These are phyloP conservation scores for Tricholoma terreum DNA, from an alignment of 768 basidiomycete genomes.

Conservation along the genomic window DNA sequence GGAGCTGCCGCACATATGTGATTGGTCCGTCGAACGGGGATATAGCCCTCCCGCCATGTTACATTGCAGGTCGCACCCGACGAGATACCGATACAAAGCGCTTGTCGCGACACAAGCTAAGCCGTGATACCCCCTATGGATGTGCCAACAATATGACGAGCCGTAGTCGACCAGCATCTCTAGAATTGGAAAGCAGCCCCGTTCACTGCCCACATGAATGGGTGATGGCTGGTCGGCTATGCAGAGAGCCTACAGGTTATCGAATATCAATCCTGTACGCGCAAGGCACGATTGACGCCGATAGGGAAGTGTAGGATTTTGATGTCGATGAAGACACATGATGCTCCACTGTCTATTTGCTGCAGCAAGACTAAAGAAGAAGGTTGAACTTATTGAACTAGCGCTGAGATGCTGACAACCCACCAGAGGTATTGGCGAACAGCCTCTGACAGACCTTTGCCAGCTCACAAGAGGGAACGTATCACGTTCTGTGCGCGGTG, in stretches of 20 bases:
- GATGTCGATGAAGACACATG: not conserved
- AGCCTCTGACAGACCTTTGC: constrained; percentile 1
- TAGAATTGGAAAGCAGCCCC: no score
- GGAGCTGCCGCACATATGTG: not conserved
- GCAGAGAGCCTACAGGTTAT: not conserved
- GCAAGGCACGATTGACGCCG: constrained; percentile 7
- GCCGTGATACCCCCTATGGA: not conserved
- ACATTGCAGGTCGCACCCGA: no score
- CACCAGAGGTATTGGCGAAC: not conserved
- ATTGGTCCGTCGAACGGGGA: not conserved
- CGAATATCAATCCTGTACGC: constrained; percentile 1
- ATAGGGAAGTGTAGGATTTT: constrained; percentile 5
- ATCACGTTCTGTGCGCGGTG: constrained; percentile 2
- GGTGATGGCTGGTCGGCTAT: no score
- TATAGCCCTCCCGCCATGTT: not conserved
- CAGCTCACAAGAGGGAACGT: constrained; percentile 6
- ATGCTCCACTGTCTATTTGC: not conserved
- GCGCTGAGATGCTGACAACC: no score
- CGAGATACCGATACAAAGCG: no score
- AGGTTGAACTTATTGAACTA: not conserved
- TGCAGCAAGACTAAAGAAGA: not conserved
- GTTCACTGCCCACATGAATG: no score
- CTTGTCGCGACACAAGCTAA: not conserved
- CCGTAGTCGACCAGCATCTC: no score
- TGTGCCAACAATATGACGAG: no score